These are phyloP conservation scores for Aureobasidium namibiae DNA, from an alignment of 2,329 filamentous ascomycete species.

Conservation along the genomic window DNA sequence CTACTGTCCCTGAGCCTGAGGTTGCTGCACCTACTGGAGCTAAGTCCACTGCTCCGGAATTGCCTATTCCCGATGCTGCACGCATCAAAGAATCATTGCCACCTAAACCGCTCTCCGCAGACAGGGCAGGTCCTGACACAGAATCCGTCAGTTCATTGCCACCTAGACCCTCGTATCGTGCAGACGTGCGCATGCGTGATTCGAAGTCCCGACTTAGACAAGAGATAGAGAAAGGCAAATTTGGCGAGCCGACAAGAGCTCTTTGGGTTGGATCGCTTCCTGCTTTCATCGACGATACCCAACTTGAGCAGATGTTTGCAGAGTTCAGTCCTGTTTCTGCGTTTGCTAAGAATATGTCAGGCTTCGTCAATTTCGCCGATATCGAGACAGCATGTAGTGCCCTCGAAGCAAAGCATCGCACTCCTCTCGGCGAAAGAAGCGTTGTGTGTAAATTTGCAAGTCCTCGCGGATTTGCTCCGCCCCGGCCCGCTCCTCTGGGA, in stretches of 20 bases:
- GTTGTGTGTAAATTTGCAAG: background rate
- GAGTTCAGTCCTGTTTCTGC: background rate
- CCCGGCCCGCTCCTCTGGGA: background rate
- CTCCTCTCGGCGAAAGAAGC: background rate
- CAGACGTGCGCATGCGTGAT: background rate
- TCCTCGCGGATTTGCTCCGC: background rate
- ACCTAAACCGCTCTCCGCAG: background rate
- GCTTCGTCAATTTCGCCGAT: background rate
- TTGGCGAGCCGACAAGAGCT: background rate
- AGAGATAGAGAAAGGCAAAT: background rate
- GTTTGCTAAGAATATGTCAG: background rate
- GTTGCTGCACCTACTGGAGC: background rate
- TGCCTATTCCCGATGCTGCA: background rate
- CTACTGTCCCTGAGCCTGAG: background rate
- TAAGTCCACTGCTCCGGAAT: background rate
- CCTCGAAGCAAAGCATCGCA: background rate
- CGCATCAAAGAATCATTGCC: background rate
- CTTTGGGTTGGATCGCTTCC: slow-evolving; percentile 7
- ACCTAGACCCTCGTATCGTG: background rate
- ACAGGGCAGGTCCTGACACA: background rate
- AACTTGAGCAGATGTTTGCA: background rate
- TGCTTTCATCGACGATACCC: background rate
- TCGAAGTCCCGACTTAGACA: background rate
- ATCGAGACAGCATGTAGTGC: background rate
- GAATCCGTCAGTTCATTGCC: background rate